phyloP scores from a whole-genome alignment of 768 basidiomycete genomes.

The Gyrodon lividus region DNA sequence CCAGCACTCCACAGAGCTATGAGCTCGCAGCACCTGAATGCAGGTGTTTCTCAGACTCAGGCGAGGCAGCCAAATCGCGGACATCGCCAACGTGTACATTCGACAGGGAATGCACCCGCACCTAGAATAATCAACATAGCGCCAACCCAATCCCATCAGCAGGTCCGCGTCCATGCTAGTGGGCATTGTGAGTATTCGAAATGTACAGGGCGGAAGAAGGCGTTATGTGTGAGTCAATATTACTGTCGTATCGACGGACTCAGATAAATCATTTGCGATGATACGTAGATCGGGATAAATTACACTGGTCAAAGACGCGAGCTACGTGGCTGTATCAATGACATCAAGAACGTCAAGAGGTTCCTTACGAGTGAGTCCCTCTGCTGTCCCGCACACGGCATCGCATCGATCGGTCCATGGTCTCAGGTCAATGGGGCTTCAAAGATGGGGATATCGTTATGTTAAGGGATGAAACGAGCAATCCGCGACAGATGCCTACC shows the following conservation, averaged over 20 bases:
- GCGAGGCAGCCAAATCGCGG: constrained; percentile 7
- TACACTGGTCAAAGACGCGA: constrained; percentile 64
- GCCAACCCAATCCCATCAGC: constrained; percentile 8
- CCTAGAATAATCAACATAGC: background rate
- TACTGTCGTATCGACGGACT: background rate
- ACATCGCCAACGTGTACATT: constrained; percentile 22
- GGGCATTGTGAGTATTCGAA: constrained; percentile 45
- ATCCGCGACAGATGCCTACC: constrained; percentile 48
- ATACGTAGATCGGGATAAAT: constrained; percentile 71
- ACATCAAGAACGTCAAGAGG: constrained; percentile 64
- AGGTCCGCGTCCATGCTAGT: background rate
- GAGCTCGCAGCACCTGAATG: constrained; percentile 4
- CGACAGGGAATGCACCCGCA: constrained; percentile 13
- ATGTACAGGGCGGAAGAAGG: constrained; percentile 53
- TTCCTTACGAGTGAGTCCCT: constrained; percentile 60
- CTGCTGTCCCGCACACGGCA: background rate
- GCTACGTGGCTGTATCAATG: constrained; percentile 79
- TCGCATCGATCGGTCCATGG: background rate
- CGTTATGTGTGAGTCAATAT: constrained; percentile 38
- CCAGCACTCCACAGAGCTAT: background rate
- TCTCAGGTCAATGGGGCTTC: constrained; percentile 45
- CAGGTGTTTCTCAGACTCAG: background rate
- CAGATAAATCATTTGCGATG: constrained; percentile 1
- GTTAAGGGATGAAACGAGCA: constrained; percentile 47
- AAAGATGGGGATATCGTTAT: constrained; percentile 55